These are phyloP conservation scores for Theileria sp. DNA, from an alignment of 169 alveolate genomes.

Conservation along the genomic window DNA sequence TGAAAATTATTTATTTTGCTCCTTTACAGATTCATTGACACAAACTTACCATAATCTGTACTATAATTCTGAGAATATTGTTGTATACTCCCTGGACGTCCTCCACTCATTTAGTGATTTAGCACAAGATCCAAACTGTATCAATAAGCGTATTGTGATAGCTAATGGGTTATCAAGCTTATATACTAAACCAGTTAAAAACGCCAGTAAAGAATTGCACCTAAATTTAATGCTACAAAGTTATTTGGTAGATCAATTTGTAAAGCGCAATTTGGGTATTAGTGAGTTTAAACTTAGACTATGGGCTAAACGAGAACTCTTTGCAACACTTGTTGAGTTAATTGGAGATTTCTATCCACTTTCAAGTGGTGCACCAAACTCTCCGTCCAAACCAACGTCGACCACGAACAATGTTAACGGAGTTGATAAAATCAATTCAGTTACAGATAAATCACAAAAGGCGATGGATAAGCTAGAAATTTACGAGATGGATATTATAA, in stretches of 20 bases:
- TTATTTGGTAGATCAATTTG: slow-evolving; percentile 57
- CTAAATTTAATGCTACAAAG: slow-evolving; percentile 56
- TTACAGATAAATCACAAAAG: background rate
- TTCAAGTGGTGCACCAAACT: background rate
- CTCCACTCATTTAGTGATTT: slow-evolving; percentile 56
- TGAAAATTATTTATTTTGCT: slow-evolving; percentile 28
- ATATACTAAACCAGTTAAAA: slow-evolving; percentile 23
- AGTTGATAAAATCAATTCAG: background rate
- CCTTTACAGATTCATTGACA: slow-evolving; percentile 37
- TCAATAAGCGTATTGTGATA: slow-evolving; percentile 37
- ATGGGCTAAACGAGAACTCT: slow-evolving; percentile 56
- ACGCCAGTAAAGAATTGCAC: slow-evolving; percentile 58
- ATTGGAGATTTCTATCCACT: slow-evolving; percentile 60
- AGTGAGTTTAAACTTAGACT: slow-evolving; percentile 36
- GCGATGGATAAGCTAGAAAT: background rate
- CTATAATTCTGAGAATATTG: slow-evolving; percentile 38
- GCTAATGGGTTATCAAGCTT: slow-evolving; percentile 43
- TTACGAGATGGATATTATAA: background rate
- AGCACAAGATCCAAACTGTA: slow-evolving; percentile 45
- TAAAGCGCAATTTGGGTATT: slow-evolving; percentile 49
- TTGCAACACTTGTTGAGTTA: slow-evolving; percentile 55
- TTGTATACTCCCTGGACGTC: slow-evolving; percentile 46
- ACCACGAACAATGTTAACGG: background rate
- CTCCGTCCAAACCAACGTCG: background rate
- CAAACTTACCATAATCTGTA: slow-evolving; percentile 28